These are phyloP conservation scores for Paecilomyces niveus DNA, from an alignment of 2,329 filamentous ascomycete species.

Conservation along the genomic window DNA sequence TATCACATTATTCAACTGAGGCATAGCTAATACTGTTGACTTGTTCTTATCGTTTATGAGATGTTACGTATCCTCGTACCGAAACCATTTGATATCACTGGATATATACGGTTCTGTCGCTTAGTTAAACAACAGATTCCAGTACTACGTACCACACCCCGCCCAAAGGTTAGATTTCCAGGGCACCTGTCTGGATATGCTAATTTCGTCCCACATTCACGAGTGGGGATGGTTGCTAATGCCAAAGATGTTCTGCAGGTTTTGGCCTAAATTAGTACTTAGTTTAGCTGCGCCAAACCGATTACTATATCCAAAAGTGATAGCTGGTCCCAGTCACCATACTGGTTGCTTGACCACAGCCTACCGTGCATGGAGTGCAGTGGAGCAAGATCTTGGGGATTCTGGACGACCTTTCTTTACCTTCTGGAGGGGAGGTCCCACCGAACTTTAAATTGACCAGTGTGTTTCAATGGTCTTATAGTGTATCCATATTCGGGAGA, in stretches of 20 bases:
- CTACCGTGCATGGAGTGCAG: too few relatives aligned
- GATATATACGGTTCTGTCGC: too few relatives aligned
- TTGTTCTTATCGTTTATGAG: too few relatives aligned
- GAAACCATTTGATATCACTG: too few relatives aligned
- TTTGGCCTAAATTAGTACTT: neutral
- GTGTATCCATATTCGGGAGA: too few relatives aligned
- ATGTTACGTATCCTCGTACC: too few relatives aligned
- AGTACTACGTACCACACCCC: neutral
- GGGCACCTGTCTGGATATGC: neutral
- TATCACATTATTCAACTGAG: neutral
- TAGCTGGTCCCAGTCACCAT: neutral
- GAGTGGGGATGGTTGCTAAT: neutral
- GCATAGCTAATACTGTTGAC: neutral
- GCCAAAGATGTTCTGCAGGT: neutral
- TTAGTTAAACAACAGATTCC: neutral
- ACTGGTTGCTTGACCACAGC: neutral
- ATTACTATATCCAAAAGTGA: neutral
- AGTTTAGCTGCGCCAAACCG: neutral
- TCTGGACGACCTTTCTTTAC: too few relatives aligned
- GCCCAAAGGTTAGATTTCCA: neutral
- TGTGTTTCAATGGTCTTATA: too few relatives aligned
- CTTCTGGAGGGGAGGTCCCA: too few relatives aligned
- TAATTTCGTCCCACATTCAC: neutral
- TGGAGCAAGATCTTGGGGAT: too few relatives aligned
- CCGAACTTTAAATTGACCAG: too few relatives aligned